A percentile compares a stretch with the other conserved stretches of the same genome.
phyloP scores from a whole-genome alignment of 768 basidiomycete species.

The Guyanaporus albipodus region DNA sequence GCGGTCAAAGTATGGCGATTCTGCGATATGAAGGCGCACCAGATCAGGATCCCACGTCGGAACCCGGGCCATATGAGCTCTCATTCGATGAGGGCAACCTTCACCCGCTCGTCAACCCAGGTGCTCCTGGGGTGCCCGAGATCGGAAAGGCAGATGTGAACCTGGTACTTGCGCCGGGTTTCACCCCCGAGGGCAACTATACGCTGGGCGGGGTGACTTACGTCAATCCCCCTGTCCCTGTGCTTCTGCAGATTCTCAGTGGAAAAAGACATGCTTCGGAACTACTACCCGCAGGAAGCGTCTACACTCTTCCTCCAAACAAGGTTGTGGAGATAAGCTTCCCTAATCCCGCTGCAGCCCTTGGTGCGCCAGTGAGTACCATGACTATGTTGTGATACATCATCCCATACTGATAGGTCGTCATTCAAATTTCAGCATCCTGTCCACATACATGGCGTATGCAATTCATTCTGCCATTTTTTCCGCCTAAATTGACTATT shows the following conservation, averaged over 20 bases:
- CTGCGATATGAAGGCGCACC: slow-evolving; percentile 45
- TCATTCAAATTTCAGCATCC: slow-evolving; percentile 35
- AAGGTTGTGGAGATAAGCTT: slow-evolving; percentile 45
- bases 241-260: slow-evolving; percentile 29
- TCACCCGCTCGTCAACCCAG: slow-evolving; percentile 30
- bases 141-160: slow-evolving; percentile 40
- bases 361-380: slow-evolving; percentile 28
- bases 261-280: slow-evolving; percentile 42
- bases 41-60: slow-evolving; percentile 41
- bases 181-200: slow-evolving; percentile 2
- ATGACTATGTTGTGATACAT: not conserved
- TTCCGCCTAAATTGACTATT: not conserved
- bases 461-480: slow-evolving; percentile 5
- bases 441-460: slow-evolving; percentile 40
- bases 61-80: slow-evolving; percentile 27
- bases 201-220: slow-evolving; percentile 30
- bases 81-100: slow-evolving; percentile 38
- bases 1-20: slow-evolving; percentile 46
- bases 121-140: slow-evolving; percentile 36
- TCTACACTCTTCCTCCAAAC: slow-evolving; percentile 44
- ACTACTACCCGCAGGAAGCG: slow-evolving; percentile 44
- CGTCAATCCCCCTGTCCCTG: not conserved
- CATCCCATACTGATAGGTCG: not conserved
- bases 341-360: slow-evolving; percentile 27
- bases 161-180: slow-evolving; percentile 19